Evolutionary conservation across 768 basidiomycete genomes (phyloP).

Genomic region (Clitopilus hobsonii): DNA sequence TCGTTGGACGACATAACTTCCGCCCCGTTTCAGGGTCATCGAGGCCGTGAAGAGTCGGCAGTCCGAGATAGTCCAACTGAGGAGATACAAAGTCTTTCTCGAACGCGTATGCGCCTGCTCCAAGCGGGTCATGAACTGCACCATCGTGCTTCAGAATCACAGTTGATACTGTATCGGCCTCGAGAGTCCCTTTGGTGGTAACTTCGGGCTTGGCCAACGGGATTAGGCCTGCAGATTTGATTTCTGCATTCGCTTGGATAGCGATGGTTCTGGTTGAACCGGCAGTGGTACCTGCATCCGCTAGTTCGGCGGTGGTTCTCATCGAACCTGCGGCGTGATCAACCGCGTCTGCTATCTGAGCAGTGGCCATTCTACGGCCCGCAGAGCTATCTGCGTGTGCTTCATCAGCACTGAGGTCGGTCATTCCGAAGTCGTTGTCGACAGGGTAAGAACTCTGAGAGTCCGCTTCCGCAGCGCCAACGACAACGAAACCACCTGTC

Average conservation of each 20-base stretch:
- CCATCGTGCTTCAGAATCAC: conserved; percentile 16
- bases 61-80: conserved; percentile 7
- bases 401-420: no score
- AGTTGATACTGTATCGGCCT: not conserved
- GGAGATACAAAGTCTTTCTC: conserved; percentile 6
- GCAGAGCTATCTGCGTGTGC: no score
- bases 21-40: not conserved
- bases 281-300: no score
- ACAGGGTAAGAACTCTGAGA: no score
- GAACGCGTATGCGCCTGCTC: conserved; percentile 18
- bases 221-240: no score
- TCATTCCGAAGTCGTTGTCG: no score
- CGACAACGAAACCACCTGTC: no score
- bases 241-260: no score
- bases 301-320: no score
- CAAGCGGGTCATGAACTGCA: conserved; percentile 18
- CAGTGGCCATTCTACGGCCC: not conserved
- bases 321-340: not conserved
- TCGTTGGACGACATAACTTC: not conserved
- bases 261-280: no score
- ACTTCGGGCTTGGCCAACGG: no score
- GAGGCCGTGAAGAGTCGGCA: not conserved
- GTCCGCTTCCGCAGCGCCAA: no score
- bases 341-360: not conserved
- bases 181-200: not conserved